Evolutionary conservation across 768 basidiomycete genomes (phyloP).

Genomic region (Rickenella mellea): DNA sequence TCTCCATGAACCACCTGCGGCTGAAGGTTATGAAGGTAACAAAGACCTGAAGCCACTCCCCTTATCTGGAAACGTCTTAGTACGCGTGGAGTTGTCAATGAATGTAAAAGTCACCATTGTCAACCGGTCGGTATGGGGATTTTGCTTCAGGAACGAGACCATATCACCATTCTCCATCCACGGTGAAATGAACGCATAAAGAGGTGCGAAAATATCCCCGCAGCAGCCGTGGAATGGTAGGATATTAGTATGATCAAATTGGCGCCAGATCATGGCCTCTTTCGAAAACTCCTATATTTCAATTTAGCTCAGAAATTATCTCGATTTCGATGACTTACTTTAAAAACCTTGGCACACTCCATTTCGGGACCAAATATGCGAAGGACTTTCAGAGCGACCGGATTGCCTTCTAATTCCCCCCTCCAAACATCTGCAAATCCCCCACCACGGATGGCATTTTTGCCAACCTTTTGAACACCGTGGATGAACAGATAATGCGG

Average conservation of each 20-base stretch:
- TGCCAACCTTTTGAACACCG: neutral
- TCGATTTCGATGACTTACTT: too few species aligned
- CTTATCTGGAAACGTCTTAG: neutral
- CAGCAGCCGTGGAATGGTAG: constrained; percentile 10
- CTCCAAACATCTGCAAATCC: neutral
- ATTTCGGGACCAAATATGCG: neutral
- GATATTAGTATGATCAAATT: constrained; percentile 13
- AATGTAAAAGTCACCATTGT: constrained; percentile 26
- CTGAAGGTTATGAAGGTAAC: neutral
- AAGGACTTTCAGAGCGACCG: neutral
- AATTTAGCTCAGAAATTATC: neutral
- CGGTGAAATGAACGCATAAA: constrained; percentile 1
- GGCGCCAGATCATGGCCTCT: constrained; percentile 13
- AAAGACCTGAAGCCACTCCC: neutral
- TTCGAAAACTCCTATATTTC: constrained; percentile 8
- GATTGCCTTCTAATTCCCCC: neutral
- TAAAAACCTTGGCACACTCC: too few species aligned
- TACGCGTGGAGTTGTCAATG: neutral
- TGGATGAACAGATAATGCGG: neutral
- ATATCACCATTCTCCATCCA: constrained; percentile 12
- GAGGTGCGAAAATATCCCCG: neutral
- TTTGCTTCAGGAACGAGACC: constrained; percentile 4
- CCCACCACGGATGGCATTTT: neutral
- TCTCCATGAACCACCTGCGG: neutral
- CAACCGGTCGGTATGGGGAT: constrained; percentile 27